Conservation (phyloP, 345 rosid species). For the Ceriops decandra region DNA sequence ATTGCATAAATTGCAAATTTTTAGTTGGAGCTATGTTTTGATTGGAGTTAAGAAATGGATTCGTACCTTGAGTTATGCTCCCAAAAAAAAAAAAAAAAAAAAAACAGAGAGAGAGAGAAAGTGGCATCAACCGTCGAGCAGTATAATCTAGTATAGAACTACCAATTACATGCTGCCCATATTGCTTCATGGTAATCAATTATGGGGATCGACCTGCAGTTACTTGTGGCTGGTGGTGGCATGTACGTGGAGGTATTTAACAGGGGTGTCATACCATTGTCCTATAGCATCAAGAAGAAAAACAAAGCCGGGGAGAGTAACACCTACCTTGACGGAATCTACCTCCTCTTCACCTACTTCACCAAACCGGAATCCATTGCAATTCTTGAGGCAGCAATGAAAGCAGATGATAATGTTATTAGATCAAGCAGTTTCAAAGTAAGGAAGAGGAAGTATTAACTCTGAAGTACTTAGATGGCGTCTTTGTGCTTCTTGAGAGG, state of each 20-base stretch:
- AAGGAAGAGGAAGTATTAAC: conserved; percentile 59
- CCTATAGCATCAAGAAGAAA: conserved; percentile 80
- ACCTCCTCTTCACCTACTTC: conserved; percentile 86
- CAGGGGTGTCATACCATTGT: conserved; percentile 89
- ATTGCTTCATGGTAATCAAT: background rate
- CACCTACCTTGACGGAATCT: conserved; percentile 85
- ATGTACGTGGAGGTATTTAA: conserved; percentile 95
- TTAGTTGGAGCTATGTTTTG: no score
- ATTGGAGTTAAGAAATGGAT: no score
- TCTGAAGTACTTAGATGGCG: no score
- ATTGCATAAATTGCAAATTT: no score
- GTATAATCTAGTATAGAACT: background rate
- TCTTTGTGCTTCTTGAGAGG: conserved; percentile 14
- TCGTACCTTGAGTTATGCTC: no score
- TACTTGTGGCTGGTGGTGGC: conserved; percentile 98
- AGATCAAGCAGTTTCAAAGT: conserved; percentile 69
- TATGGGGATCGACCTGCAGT: conserved; percentile 34
- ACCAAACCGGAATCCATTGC: conserved; percentile 73
- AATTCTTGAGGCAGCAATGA: conserved; percentile 48
- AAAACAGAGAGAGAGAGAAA: no score
- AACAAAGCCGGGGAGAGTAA: conserved; percentile 83
- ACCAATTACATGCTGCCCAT: background rate
- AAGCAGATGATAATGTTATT: conserved; percentile 65
- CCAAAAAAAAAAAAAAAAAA: no score
- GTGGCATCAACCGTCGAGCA: background rate